Evolutionary conservation across 805 yeast genomes (phyloP).

Genomic region (Pichia deserticola): DNA sequence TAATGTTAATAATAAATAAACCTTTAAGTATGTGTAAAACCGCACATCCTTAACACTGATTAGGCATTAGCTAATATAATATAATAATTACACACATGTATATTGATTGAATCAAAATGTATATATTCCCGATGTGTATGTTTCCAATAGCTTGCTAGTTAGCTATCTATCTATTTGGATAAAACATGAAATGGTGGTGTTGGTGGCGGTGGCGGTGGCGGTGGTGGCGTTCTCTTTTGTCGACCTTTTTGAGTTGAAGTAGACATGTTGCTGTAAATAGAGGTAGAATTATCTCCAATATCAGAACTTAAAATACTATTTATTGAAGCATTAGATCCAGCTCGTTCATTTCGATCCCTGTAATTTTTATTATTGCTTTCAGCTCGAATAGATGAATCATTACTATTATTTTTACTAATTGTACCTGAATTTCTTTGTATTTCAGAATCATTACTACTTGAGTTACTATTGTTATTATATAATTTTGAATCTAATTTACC

Average conservation of each 20-base stretch:
- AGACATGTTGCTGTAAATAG: neutral
- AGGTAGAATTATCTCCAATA: neutral
- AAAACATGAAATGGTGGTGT: neutral
- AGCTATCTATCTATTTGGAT: too few relatives aligned
- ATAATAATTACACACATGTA: too few relatives aligned
- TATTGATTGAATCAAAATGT: too few relatives aligned
- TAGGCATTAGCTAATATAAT: too few relatives aligned
- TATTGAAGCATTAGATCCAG: neutral
- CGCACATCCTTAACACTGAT: too few relatives aligned
- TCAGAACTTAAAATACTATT: neutral
- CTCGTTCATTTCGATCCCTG: too few relatives aligned
- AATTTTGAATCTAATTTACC: neutral
- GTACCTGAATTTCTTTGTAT: neutral
- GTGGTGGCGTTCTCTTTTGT: neutral
- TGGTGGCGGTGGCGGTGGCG: slow-evolving; percentile 4
- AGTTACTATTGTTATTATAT: neutral
- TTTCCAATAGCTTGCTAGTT: neutral
- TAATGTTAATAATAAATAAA: too few relatives aligned
- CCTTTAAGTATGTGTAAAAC: too few relatives aligned
- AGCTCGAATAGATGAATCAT: too few relatives aligned
- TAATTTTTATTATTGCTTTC: too few relatives aligned
- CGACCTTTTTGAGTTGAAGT: neutral
- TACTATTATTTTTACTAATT: too few relatives aligned
- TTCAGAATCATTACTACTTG: neutral
- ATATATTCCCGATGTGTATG: neutral